Evolutionary conservation across 23 red algal genomes (phyloP), one percentile per base, ranked within the genome.

Genomic region (Agarophyton chilense): DNA sequence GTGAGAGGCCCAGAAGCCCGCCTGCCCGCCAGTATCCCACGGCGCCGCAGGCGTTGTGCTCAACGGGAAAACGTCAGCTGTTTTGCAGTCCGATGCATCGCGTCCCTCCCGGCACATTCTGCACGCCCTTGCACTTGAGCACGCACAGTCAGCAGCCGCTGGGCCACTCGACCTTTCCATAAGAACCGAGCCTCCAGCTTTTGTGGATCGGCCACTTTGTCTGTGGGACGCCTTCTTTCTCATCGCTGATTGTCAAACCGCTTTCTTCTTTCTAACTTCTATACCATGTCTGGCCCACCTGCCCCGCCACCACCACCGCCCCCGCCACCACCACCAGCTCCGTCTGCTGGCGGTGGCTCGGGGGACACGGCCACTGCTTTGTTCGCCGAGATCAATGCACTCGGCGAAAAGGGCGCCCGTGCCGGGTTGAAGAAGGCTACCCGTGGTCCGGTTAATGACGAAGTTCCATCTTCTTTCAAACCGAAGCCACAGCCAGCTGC

Each of bases 311-410:
- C 95, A 45, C 83, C 90, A 14, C 95, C 95, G 43, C 91, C 91
- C 31, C 82, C 95, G 46, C 95, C 95, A 51, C 95, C 95, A 87
- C 88, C 91, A 72, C 82, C 90, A 34, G 51, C 81, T 19, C 29
- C 86, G 43, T 43, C 41, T 62, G 63, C 47, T 35, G 28, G 60
- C 4, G 94, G 40, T 41, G 44, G 57, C 43, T 31, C 42, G 16
- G 92, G 88, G 44, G 88, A 92, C 76, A 58, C 79, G 62, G 86
- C 91, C 31, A 77, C 57, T 79, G 90, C 90, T 18, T 66, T 98
- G 31, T 98, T 98, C 70, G 95, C 95, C 31, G 73, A 89, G 79
- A 98, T 98, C 70, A 98, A 98, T 83, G 36, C 77, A 0, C 77
- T 92, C 34, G 95, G 95, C 42, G 83, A 77, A 42, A 73, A 53